Evolutionary conservation across 768 basidiomycete species (phyloP), one percentile per base, ranked within the genome.

Genomic region (Suillus alpinus): DNA sequence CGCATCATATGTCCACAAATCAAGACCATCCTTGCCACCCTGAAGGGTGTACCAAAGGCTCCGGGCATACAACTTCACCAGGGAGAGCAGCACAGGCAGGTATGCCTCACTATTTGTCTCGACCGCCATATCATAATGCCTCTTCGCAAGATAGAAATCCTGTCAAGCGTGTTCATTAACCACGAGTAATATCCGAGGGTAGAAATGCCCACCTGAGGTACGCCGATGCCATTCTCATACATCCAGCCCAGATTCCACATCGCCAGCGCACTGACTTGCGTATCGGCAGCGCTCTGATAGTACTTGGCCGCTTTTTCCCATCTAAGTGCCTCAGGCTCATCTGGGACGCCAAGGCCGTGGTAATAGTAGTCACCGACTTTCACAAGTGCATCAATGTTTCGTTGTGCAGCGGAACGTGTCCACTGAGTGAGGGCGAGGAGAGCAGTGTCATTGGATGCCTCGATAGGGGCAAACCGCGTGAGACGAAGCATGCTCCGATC

Each of bases 221-320:
- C 92, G 2, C 97, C 97, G 23, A 92, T 73, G 0, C 97, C 97
- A 67, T 94, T 93, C 76, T 98, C 96, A 72, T 98, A 98, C 97
- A 98, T 98, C 92, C 93, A 98, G 1, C 96, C 97, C 12, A 98
- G 77, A 69, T 98, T 97, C 94, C 94, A 98, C 88, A 97, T 93
- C 1, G 97, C 95, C 64, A 98, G 79, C 1, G 97, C 94, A 66
- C 94, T 97, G 67, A 90, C 66, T 62, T 95, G 92, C 2, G 93
- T 95, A 64, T 95, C 94, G 2, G 92, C 94, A 4, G 97, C 97
- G 34, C 92, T 90, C 69, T 92, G 94, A 68, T 99, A 99, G 70
- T 92, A 98, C 31, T 88, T 86, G 0, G 92, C 95, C 0, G 97
- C 97, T 66, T 94, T 94, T 72, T 96, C 95, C 71, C 87, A 86